phyloP scores from a whole-genome alignment of 257 asterid species.

The Solanum neorickii region DNA sequence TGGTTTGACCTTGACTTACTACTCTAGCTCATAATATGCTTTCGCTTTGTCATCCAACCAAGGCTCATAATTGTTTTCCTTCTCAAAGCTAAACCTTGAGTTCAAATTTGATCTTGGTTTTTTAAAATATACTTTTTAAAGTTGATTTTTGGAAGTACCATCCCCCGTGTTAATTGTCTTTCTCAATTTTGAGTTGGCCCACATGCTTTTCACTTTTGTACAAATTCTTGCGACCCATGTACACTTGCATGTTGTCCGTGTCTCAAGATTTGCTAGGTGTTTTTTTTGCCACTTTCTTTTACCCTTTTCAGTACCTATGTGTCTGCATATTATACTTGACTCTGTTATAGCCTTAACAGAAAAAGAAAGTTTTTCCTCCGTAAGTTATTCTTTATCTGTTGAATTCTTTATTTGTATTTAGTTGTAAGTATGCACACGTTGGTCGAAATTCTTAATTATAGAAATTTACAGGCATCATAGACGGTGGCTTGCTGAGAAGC shows the following conservation, averaged over 20 bases:
- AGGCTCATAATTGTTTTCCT: neutral
- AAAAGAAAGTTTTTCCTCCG: neutral
- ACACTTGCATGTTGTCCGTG: neutral
- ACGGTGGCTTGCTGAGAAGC: slow-evolving; percentile 91
- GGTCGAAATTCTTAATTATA: neutral
- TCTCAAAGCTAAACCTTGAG: neutral
- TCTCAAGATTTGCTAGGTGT: neutral
- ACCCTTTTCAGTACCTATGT: neutral
- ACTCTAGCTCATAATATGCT: neutral
- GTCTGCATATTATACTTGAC: neutral
- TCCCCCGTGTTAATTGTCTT: neutral
- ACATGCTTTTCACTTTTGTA: neutral
- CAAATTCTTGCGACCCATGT: neutral
- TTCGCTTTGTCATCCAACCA: neutral
- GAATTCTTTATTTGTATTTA: neutral
- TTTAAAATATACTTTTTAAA: neutral
- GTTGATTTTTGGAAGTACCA: neutral
- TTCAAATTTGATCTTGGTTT: neutral
- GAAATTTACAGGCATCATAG: slow-evolving; percentile 73
- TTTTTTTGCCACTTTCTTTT: neutral
- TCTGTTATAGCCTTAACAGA: neutral
- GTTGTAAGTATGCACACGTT: neutral
- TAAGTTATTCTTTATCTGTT: neutral
- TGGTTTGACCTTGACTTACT: neutral
- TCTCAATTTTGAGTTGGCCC: neutral